Evolutionary conservation across 192 early-diverging fungal species (phyloP), one percentile per base, ranked within the genome.

Genomic region (Geranomyces variabilis): DNA sequence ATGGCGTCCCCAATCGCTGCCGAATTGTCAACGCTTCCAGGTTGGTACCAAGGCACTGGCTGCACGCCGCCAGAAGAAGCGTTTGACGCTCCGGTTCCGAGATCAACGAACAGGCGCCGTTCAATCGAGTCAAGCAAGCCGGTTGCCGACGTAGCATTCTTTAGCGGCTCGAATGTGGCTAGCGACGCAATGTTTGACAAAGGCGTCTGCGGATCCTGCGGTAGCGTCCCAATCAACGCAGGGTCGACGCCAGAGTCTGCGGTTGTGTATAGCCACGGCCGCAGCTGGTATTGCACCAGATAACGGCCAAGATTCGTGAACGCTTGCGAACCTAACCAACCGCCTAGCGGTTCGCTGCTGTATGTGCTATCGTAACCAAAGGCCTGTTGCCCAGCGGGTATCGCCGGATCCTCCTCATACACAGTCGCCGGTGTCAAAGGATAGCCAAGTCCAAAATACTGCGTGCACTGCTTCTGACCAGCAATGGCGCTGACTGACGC

Each of bases 11-110:
- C 76, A 51, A 90, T 36, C 15, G 76, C 66, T 67, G 84, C 74
- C 63, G 88, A 84, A 33, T 86, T 70, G 66, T 87, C 83, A 14
- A 77, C 63, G 19, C 63, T 30, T 7, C 63, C 63, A 33, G 66
- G 33, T 24, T 79, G 30, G 66, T 77, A 85, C 34, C 58, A 89
- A 62, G 86, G 83, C 1, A 86, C 76, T 1, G 77, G 75, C 51
- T 79, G 63, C 21, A 86, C 73, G 5, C 69, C 75, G 31, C 24
- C 7, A 28, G 15, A 13, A 21, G 58, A 57, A 12, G 17, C 19
- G 69, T 30, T 14, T n/a, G n/a, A n/a, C n/a, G 14, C 36, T 41
- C 33, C 28, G 22, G 22, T 2, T 10, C 71, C 57, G 4, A 75
- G 15, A 67, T 77, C 68, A 53, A 75, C 69, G 41, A 66, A 83